phyloP scores from a whole-genome alignment of 129 eudicot species.

The Chrysanthemum lavandulifolium region DNA sequence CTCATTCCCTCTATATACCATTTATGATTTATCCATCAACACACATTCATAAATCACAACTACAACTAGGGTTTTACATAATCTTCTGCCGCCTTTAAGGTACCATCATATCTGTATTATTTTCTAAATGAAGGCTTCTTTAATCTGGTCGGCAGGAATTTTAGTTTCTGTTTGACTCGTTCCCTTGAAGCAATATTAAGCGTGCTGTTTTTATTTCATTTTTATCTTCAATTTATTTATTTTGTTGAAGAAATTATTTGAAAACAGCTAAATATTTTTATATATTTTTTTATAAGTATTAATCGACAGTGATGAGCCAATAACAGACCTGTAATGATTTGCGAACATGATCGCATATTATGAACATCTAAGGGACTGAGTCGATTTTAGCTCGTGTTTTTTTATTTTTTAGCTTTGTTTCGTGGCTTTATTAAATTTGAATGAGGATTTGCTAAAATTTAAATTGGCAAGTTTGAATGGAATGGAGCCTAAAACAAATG shows the following conservation, averaged over 20 bases:
- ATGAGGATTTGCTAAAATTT: constrained; percentile 18
- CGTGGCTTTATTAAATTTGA: constrained; percentile 17
- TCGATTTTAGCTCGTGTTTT: background rate
- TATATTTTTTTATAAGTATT: background rate
- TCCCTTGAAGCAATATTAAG: constrained; percentile 65
- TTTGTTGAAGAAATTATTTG: constrained; percentile 18
- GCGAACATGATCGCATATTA: constrained; percentile 83
- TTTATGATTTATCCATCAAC: no score
- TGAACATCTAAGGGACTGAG: constrained; percentile 99
- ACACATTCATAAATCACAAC: no score
- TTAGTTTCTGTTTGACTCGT: constrained; percentile 59
- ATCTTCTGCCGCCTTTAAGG: background rate
- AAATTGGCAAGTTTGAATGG: constrained; percentile 14
- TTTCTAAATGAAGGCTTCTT: constrained; percentile 24
- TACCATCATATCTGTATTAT: background rate
- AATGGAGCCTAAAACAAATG: constrained; percentile 40
- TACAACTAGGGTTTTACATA: no score
- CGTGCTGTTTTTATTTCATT: constrained; percentile 39
- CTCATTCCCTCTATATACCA: no score
- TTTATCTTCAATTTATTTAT: background rate
- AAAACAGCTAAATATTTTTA: background rate
- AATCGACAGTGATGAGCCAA: constrained; percentile 51
- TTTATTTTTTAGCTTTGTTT: background rate
- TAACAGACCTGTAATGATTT: constrained; percentile 87
- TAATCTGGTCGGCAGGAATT: constrained; percentile 51